Conservation (phyloP, 192 early-diverging fungal genomes). For the Rhizophagus prolifer region DNA sequence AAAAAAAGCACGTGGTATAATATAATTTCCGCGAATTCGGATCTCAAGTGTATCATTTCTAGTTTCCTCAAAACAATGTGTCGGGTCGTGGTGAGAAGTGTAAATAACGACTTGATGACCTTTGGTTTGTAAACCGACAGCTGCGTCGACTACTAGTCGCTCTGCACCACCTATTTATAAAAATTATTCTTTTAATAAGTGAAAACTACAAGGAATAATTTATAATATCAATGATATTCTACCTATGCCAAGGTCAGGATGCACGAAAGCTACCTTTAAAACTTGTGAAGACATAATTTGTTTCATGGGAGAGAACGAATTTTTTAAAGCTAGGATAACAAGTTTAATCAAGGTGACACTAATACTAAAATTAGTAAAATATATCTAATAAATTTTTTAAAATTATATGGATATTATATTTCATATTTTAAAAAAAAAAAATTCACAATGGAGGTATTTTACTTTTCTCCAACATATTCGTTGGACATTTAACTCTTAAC, state of each 20-base stretch:
- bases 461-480: not conserved
- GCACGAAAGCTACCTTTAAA: slow-evolving; percentile 78
- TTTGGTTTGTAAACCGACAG: slow-evolving; percentile 69
- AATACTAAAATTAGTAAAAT: no score
- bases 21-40: slow-evolving; percentile 65
- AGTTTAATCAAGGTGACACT: not conserved
- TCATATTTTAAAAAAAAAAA: no score
- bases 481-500: not conserved
- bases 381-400: no score
- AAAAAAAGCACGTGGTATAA: slow-evolving; percentile 68
- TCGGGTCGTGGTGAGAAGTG: slow-evolving; percentile 87
- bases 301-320: no score
- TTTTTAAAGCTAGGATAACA: not conserved
- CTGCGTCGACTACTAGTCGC: slow-evolving; percentile 91
- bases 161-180: slow-evolving; percentile 78
- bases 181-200: not conserved
- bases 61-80: slow-evolving; percentile 92
- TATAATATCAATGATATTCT: not conserved
- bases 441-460: not conserved
- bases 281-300: slow-evolving; percentile 18
- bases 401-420: no score
- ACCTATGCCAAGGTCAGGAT: slow-evolving; percentile 95
- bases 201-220: not conserved
- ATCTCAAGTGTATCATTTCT: slow-evolving; percentile 81
- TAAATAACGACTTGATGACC: slow-evolving; percentile 83